Evolutionary conservation across 2,329 filamentous ascomycete genomes (phyloP).

Genomic region (Macrophomina pseudophaseolina): DNA sequence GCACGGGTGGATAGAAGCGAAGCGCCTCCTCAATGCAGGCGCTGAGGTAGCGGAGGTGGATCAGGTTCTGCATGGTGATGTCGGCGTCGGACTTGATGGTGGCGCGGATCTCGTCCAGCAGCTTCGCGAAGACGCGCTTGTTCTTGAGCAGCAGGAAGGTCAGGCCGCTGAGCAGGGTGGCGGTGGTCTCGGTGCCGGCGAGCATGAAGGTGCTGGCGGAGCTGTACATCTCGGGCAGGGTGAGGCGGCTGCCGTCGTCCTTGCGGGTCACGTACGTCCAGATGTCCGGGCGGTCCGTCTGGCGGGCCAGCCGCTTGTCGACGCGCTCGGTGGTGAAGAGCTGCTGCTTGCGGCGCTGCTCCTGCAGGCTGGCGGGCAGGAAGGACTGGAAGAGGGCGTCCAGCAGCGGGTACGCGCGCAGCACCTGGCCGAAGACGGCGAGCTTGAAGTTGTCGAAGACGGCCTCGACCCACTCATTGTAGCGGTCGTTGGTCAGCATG

Average conservation of each 20-base stretch:
- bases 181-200: slow-evolving; percentile 49
- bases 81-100: neutral
- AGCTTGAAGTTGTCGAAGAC: slow-evolving; percentile 33
- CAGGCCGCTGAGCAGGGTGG: slow-evolving; percentile 43
- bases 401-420: neutral
- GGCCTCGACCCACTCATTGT: slow-evolving; percentile 37
- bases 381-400: neutral
- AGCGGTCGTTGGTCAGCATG: slow-evolving; percentile 25
- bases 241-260: neutral
- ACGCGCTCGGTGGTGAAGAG: neutral
- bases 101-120: too few species aligned
- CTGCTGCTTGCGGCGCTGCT: neutral
- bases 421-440: neutral
- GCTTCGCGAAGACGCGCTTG: neutral
- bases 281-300: slow-evolving; percentile 1
- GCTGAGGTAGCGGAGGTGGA: neutral
- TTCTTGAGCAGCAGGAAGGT: slow-evolving; percentile 42
- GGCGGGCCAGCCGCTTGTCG: neutral
- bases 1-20: slow-evolving; percentile 49
- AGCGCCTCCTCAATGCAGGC: slow-evolving; percentile 47
- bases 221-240: neutral
- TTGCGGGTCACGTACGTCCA: neutral
- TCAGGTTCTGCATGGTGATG: neutral
- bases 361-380: neutral
- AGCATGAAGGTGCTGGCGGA: slow-evolving; percentile 30